Base-by-base conservation (phyloP, 352 stramenopile genomes). In the Pythium aquatile region DNA sequence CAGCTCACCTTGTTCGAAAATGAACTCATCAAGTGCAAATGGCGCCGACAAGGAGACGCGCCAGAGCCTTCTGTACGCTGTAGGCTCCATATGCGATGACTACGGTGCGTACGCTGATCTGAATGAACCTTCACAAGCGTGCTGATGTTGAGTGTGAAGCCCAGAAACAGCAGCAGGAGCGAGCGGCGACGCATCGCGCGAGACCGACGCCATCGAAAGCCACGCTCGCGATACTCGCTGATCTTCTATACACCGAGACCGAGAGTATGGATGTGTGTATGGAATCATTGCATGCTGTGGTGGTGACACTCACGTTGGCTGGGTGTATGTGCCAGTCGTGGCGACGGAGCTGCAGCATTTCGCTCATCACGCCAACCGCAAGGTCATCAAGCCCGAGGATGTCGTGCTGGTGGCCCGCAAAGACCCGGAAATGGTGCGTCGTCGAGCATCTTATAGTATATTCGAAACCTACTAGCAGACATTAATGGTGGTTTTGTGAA, bases 321-420 rank as follows among this genome's bases (percentile, higher is more conserved):
- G 20, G 20, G 20, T 24, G 20, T 24, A 24, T 24, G 20, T 24
- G 20, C 20, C 20, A 92, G 83, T 92, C 56, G 75, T 90, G 65
- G 83, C 83, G 26, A 87, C 75, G 16, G 83, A 92, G 62, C 63
- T 92, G 61, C 83, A 92, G 65, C 83, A 88, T 51, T 92, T 92
- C 58, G 81, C 83, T 14, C 70, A 76, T 48, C 83, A 92, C 58
- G 81, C 78, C 13, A 88, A 84, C 39, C 78, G 78, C 33, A 90
- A 90, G 61, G 75, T 86, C 32, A 88, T 92, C 55, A 92, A 92
- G 44, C 56, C 76, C 2, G 83, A 92, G 56, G 83, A 92, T 59
- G 79, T 92, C 42, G 62, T 78, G 35, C 73, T 92, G 20, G 81
- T 81, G 47, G 76, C 83, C 24, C 64, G 83, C n/a, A 90, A 88